Percentiles rank a stretch among this genome's conserved stretches.
Conservation (phyloP, 2,329 filamentous ascomycete genomes). For the Didymellaceae sp. region DNA sequence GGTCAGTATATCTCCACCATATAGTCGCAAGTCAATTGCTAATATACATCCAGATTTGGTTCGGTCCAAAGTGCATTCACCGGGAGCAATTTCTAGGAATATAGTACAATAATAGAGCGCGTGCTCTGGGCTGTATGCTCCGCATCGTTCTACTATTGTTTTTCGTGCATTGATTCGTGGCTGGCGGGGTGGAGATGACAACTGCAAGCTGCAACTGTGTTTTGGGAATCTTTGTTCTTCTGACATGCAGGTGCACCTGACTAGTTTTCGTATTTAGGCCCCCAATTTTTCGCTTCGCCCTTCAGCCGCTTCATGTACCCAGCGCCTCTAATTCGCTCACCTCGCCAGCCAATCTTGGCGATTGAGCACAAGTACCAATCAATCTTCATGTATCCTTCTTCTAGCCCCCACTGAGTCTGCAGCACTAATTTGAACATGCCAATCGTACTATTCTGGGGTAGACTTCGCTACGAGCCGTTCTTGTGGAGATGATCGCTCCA, state of each 20-base stretch:
- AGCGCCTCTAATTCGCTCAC: neutral
- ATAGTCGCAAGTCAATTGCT: neutral
- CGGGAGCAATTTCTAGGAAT: neutral
- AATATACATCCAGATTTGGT: neutral
- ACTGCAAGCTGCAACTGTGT: neutral
- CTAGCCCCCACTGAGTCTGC: neutral
- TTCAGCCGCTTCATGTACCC: constrained; percentile 13
- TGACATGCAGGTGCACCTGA: too few relatives aligned
- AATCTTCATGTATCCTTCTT: neutral
- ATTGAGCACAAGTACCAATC: constrained; percentile 1
- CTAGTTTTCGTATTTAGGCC: constrained; percentile 1
- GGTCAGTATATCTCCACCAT: neutral
- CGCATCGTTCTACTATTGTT: too few relatives aligned
- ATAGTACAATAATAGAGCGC: too few relatives aligned
- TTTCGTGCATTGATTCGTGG: too few relatives aligned
- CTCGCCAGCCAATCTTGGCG: neutral
- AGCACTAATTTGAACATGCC: neutral
- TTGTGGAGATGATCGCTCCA: neutral
- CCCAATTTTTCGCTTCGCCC: constrained; percentile 4
- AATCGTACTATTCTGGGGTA: neutral
- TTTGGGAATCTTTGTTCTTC: neutral
- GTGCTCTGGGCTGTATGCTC: too few relatives aligned
- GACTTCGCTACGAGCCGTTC: constrained; percentile 2
- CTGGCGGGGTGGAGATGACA: too few relatives aligned
- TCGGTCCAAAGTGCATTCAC: constrained; percentile 5